Evolutionary conservation across 2,329 filamentous ascomycete species (phyloP), one percentile per base, ranked within the genome.

Genomic region (Alternaria consortialis): DNA sequence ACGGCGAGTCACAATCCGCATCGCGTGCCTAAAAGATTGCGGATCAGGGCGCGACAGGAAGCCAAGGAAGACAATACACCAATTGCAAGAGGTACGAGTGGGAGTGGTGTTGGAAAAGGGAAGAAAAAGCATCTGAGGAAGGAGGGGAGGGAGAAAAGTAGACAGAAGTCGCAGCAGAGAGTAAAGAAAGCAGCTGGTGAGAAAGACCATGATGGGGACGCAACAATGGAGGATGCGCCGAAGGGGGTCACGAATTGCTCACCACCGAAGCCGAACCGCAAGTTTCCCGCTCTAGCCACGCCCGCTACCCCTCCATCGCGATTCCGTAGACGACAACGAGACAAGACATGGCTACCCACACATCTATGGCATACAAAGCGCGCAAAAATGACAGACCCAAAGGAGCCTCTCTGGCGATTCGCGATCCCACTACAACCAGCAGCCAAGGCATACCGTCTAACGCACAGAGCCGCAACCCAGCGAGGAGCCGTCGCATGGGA

Each of bases 1-100:
- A 97, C 94, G 0, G 95, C 94, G 20, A 97, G 93, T 77, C 95
- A 99, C 80, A 97, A 99, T 85, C 91, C 91, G 36, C 97, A 94
- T 80, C 87, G 91, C 64, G 90, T 99, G 15, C 95, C 95, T 2
- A 90, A 90, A 74, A 84, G 93, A 64, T 80, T 98, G 73, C 86
- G 91, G 57, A 81, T 81, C 39, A 86, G 91, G 67, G 93, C 93
- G 1, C 86, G 83, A 70, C 83, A 84, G 75, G 88, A 90, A 84
- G 96, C 97, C 89, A 83, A 84, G 15, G 91, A 96, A 57, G 94
- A 98, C 74, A 97, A 97, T 66, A 97, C 94, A 0, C 94, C 95
- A 0, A 91, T 88, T 0, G 89, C 94, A 6, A 90, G 89, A 53
- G 84, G 85, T 1, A 85, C 85, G 63, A 87, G 86, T 64, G 84